Percentiles rank a stretch among this genome's conserved stretches.
Evolutionary conservation across 441 rosid genomes (phyloP).

Genomic region (Arabidopsis lyrata): DNA sequence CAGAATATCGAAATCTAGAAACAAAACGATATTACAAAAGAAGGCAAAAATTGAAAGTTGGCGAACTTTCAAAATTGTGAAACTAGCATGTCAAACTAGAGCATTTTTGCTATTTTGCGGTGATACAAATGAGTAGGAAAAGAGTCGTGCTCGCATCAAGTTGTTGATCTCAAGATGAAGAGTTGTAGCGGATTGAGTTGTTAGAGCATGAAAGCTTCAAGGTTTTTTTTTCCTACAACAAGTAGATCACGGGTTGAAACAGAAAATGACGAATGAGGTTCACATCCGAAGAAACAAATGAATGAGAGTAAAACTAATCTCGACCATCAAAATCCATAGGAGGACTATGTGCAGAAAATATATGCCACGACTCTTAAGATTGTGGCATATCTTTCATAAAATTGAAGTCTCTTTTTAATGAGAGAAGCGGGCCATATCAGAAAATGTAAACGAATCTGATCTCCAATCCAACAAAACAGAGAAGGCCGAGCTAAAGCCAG

Average conservation of each 20-base stretch:
- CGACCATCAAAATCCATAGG: neutral
- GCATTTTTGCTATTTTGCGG: neutral
- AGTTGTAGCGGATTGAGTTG: neutral
- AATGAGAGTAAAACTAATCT: neutral
- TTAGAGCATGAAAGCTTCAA: too few relatives aligned
- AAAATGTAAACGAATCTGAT: neutral
- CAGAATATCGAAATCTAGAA: too few relatives aligned
- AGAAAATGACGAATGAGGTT: neutral
- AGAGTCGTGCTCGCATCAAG: neutral
- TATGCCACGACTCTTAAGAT: neutral
- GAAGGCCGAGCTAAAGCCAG: neutral
- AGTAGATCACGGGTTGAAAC: neutral
- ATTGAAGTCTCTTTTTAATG: neutral
- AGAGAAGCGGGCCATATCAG: neutral
- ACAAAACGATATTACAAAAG: too few relatives aligned
- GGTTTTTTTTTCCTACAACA: neutral
- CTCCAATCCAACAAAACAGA: neutral
- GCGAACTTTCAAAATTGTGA: too few relatives aligned
- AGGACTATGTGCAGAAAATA: neutral
- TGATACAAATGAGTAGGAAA: neutral
- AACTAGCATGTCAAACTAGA: too few relatives aligned
- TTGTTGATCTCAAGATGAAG: neutral
- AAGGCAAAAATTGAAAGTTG: too few relatives aligned
- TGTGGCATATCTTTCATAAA: neutral
- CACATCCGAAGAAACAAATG: neutral